Percentiles rank a stretch among this genome's conserved stretches.
phyloP scores from a whole-genome alignment of 768 basidiomycete species.

The Mycena haematopus region DNA sequence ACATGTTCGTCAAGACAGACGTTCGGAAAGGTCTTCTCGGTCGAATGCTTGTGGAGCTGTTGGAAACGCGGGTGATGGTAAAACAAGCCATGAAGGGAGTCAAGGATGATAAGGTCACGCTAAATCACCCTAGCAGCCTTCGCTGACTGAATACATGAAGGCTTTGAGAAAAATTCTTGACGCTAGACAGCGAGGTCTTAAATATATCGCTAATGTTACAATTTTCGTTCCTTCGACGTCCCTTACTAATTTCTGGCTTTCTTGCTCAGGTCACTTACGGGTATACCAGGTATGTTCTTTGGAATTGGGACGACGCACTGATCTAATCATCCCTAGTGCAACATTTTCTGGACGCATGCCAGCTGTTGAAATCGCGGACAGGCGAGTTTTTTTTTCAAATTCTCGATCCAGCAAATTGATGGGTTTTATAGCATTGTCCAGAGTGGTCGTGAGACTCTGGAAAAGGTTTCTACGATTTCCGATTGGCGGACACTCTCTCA shows the following conservation, averaged over 20 bases:
- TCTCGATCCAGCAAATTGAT: background rate
- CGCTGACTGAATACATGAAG: conserved; percentile 45
- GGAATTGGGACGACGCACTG: no score
- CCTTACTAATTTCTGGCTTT: background rate
- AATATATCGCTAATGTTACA: conserved; percentile 83
- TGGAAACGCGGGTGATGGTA: conserved; percentile 97
- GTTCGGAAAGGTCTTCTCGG: conserved; percentile 86
- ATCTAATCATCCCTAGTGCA: conserved; percentile 54
- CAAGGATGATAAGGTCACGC: conserved; percentile 72
- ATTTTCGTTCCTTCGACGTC: background rate
- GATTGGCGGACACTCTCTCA: background rate
- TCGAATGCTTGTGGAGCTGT: conserved; percentile 90
- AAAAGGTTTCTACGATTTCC: conserved; percentile 59
- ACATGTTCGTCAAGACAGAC: conserved; percentile 87
- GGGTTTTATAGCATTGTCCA: conserved; percentile 75
- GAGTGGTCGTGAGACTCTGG: conserved; percentile 92
- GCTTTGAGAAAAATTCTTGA: conserved; percentile 78
- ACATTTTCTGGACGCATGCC: conserved; percentile 98
- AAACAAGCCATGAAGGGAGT: conserved; percentile 93
- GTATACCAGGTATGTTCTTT: conserved; percentile 61
- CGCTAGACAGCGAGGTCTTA: conserved; percentile 91
- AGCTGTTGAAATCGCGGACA: conserved; percentile 96
- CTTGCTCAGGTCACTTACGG: conserved; percentile 74
- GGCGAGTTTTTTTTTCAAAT: conserved; percentile 1
- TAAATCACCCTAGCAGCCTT: background rate